Evolutionary conservation across 345 rosid genomes (phyloP).

Genomic region (Corchorus capsularis): DNA sequence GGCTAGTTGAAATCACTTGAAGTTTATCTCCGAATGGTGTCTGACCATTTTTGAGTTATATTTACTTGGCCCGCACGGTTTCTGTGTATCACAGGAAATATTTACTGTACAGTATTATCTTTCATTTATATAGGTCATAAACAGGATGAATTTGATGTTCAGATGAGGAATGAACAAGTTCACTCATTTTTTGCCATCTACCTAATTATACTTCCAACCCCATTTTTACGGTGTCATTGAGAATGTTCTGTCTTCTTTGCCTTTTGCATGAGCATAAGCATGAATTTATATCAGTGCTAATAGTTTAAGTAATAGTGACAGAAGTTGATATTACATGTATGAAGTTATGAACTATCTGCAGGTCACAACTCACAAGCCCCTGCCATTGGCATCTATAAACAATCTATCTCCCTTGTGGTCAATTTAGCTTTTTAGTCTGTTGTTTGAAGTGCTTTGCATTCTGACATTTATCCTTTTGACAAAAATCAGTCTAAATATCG

Average conservation of each 20-base stretch:
- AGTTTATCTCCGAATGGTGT: background rate
- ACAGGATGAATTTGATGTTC: background rate
- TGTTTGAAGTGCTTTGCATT: too few species aligned
- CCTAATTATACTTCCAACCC: background rate
- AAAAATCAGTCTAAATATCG: too few species aligned
- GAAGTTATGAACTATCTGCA: too few species aligned
- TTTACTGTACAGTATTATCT: background rate
- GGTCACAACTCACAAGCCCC: too few species aligned
- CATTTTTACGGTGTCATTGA: background rate
- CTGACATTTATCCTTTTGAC: too few species aligned
- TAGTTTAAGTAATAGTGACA: too few species aligned
- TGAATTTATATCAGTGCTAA: too few species aligned
- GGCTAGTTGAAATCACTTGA: conserved; percentile 16
- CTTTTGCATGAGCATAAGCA: too few species aligned
- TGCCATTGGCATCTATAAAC: too few species aligned
- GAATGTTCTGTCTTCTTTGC: background rate
- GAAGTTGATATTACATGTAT: too few species aligned
- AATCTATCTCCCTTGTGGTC: too few species aligned
- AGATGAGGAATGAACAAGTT: background rate
- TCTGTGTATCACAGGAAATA: background rate
- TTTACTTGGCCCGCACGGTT: background rate
- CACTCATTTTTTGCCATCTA: background rate
- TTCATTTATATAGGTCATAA: background rate
- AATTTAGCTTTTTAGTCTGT: too few species aligned
- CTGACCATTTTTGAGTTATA: background rate